Evolutionary conservation across 441 rosid species (phyloP).

Genomic region (Arabidopsis lyrata): DNA sequence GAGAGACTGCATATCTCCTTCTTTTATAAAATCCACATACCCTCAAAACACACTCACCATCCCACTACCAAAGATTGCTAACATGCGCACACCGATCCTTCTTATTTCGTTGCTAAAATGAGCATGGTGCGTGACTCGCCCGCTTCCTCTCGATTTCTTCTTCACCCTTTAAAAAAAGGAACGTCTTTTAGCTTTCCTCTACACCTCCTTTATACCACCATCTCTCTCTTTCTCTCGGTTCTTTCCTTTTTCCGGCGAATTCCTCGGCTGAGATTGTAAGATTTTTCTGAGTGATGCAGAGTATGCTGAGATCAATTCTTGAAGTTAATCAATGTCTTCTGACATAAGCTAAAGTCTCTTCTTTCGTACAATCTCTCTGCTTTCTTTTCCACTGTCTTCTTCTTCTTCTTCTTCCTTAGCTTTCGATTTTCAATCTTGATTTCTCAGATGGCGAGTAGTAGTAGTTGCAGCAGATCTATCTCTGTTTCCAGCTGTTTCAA

Average conservation of each 20-base stretch:
- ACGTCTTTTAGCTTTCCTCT: conserved; percentile 37
- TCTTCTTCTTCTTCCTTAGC: neutral
- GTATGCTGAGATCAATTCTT: conserved; percentile 41
- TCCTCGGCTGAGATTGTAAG: conserved; percentile 32
- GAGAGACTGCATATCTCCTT: conserved; percentile 45
- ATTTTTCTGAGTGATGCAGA: conserved; percentile 33
- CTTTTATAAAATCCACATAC: conserved; percentile 48
- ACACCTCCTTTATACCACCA: neutral
- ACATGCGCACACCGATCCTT: conserved; percentile 36
- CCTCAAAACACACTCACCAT: conserved; percentile 17
- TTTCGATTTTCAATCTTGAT: conserved; percentile 9
- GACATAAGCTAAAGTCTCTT: conserved; percentile 73
- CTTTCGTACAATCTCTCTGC: conserved; percentile 7
- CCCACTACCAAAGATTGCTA: conserved; percentile 29
- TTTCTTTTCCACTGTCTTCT: neutral
- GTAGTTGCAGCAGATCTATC: conserved; percentile 35
- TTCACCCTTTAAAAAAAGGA: conserved; percentile 35
- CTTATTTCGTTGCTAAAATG: conserved; percentile 34
- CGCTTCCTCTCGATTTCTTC: conserved; percentile 39
- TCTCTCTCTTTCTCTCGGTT: conserved; percentile 2
- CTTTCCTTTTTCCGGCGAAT: conserved; percentile 35
- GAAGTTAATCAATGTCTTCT: conserved; percentile 76
- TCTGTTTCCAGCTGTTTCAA: conserved; percentile 41
- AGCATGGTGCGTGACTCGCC: conserved; percentile 45
- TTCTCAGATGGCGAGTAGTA: conserved; percentile 52